Base-by-base conservation (phyloP, 2,329 filamentous ascomycete genomes). In the Botrytis sinoallii region DNA sequence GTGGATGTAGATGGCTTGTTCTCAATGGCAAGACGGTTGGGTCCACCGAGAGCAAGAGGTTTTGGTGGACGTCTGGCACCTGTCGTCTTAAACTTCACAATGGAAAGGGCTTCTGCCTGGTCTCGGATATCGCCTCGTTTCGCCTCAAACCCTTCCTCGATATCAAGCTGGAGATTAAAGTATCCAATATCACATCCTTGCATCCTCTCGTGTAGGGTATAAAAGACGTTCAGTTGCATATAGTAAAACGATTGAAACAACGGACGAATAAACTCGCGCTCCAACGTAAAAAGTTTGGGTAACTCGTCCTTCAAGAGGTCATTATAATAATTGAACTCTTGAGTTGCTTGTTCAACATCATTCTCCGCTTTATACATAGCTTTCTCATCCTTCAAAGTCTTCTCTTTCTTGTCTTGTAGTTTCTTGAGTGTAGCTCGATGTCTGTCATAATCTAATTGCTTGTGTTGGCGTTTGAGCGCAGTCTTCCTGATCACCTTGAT, bases 191-290 rank as follows among this genome's bases (percentile, higher is more conserved):
- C 95, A 82, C 97, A 94, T 77, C 88, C 90, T 85, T 99, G 96
- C 96, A 99, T 99, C 84, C 92, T 94, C 84, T 98, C 95, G 82
- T 99, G 96, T 71, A 99, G 87, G 1, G 96, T 99, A 84, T 99
- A 99, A 83, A 98, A 99, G 77, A 99, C 93, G 83, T 99, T 99
- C 77, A 99, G 89, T 84, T 99, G 96, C 96, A 99, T 99, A 86
- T 98, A 99, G 85, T 99, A 99, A 85, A 99, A 99, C 16, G 93
- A 97, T 83, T 98, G 96, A 87, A 99, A 99, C 12, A 99, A 89
- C 4, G 96, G 96, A 78, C 93, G 91, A 83, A 99, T 99, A 82
- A 99, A 98, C 83, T 98, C 92, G 76, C 91, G 89, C 83, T 99
- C 96, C 29, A 99, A 89, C 12, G 85, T 83, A 83, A 99, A 99